A percentile compares a stretch with the other conserved stretches of the same genome.
phyloP scores from a whole-genome alignment of 2,329 filamentous ascomycete species.

The Aureobasidium subglaciale region DNA sequence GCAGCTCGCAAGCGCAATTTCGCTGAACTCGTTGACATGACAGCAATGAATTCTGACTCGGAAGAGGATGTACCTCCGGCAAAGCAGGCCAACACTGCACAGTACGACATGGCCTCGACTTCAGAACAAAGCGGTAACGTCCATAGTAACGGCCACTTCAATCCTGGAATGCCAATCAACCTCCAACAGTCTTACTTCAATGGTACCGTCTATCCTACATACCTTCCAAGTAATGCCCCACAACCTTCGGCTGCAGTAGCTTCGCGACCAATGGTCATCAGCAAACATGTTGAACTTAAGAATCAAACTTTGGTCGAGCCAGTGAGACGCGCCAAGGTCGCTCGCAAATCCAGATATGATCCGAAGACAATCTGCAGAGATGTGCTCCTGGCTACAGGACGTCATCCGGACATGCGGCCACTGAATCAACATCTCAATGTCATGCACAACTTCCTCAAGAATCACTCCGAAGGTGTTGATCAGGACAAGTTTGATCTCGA shows the following conservation, averaged over 20 bases:
- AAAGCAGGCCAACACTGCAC: slow-evolving; percentile 25
- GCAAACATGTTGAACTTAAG: slow-evolving; percentile 19
- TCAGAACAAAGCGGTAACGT: neutral
- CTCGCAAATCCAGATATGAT: slow-evolving; percentile 49
- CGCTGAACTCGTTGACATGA: slow-evolving; percentile 48
- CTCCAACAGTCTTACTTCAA: slow-evolving; percentile 13
- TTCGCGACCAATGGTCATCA: neutral
- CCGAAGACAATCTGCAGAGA: slow-evolving; percentile 56
- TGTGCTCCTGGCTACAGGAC: slow-evolving; percentile 54
- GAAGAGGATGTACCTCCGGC: slow-evolving; percentile 40
- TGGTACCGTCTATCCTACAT: neutral
- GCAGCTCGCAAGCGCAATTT: slow-evolving; percentile 50
- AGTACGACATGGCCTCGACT: neutral
- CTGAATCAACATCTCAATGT: slow-evolving; percentile 52
- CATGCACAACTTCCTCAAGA: slow-evolving; percentile 34
- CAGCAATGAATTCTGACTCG: slow-evolving; percentile 32
- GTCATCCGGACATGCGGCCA: slow-evolving; percentile 51
- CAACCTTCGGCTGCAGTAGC: neutral
- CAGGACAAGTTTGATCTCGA: slow-evolving; percentile 43
- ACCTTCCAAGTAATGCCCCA: neutral
- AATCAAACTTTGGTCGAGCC: slow-evolving; percentile 35
- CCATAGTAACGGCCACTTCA: neutral
- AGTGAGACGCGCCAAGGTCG: slow-evolving; percentile 41
- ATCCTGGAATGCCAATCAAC: neutral
- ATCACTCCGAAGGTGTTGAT: slow-evolving; percentile 33